Evolutionary conservation across 331 rosid genomes (phyloP).

Genomic region (Malus hybrid): DNA sequence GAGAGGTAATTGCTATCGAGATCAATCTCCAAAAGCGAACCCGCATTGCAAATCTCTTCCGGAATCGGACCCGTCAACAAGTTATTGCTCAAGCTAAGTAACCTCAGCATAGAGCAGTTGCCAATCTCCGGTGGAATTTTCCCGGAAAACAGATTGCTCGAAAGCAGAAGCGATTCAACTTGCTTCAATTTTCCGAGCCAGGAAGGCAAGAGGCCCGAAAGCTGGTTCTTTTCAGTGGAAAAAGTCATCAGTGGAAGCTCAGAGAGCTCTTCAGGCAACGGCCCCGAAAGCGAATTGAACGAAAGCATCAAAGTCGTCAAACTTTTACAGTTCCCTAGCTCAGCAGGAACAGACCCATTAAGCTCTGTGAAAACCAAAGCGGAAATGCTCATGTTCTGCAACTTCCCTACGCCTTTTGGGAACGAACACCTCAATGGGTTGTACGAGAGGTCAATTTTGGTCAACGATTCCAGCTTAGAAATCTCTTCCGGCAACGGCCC

Average conservation of each 20-base stretch:
- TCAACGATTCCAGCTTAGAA: constrained; percentile 41
- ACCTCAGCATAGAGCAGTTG: constrained; percentile 58
- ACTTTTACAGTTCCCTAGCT: constrained; percentile 65
- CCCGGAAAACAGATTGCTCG: constrained; percentile 64
- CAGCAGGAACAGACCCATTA: constrained; percentile 72
- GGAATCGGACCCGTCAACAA: constrained; percentile 64
- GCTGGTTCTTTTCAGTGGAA: constrained; percentile 73
- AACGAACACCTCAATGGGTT: constrained; percentile 83
- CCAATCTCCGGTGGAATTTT: constrained; percentile 86
- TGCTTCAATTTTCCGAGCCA: constrained; percentile 80
- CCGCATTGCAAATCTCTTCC: constrained; percentile 70
- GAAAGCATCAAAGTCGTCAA: constrained; percentile 65
- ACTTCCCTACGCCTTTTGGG: constrained; percentile 64
- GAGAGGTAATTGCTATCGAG: constrained; percentile 57
- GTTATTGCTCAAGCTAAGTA: constrained; percentile 69
- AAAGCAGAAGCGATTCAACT: constrained; percentile 51
- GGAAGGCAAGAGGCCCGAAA: constrained; percentile 71
- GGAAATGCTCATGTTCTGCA: constrained; percentile 50
- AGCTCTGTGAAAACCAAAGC: constrained; percentile 60
- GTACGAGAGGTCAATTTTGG: constrained; percentile 73
- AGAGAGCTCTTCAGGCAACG: constrained; percentile 81
- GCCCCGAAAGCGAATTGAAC: constrained; percentile 73
- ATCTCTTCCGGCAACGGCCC: constrained; percentile 93
- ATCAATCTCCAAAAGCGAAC: constrained; percentile 65
- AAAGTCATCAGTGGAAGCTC: constrained; percentile 59